These are phyloP conservation scores for Jatropha podagrica DNA, from an alignment of 441 rosid genomes.

Conservation along the genomic window DNA sequence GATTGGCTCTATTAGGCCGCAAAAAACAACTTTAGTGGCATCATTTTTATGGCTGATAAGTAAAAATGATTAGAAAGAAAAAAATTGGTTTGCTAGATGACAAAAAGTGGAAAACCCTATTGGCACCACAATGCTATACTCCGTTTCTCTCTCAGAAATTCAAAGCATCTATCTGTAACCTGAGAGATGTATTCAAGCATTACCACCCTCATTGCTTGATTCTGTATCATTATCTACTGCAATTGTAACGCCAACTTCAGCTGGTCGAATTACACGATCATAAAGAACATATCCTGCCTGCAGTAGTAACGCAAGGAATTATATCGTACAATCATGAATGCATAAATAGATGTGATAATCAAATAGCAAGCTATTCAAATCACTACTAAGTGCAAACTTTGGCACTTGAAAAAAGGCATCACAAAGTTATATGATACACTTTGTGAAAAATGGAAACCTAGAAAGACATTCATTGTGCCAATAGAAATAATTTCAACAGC, in stretches of 20 bases:
- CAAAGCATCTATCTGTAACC: slow-evolving; percentile 8
- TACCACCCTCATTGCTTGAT: slow-evolving; percentile 31
- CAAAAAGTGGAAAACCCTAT: no score
- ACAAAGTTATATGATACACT: background rate
- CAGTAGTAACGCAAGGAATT: slow-evolving; percentile 5
- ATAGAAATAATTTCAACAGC: background rate
- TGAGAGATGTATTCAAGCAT: slow-evolving; percentile 28
- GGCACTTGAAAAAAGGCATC: background rate
- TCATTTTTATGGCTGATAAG: slow-evolving; percentile 3
- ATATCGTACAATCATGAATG: background rate
- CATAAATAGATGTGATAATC: background rate
- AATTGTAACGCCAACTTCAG: slow-evolving; percentile 84
- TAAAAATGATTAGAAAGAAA: background rate
- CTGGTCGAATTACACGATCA: slow-evolving; percentile 86
- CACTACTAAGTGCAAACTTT: background rate
- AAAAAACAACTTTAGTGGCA: background rate
- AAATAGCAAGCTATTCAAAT: background rate
- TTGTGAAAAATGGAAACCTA: background rate
- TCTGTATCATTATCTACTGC: slow-evolving; percentile 42
- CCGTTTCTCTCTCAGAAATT: slow-evolving; percentile 4
- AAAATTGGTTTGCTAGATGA: background rate
- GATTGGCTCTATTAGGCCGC: no score
- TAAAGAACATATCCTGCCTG: slow-evolving; percentile 78
- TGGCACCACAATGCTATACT: background rate
- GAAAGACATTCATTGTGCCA: background rate